Evolutionary conservation across 2,329 filamentous ascomycete genomes (phyloP).

Genomic region (Ophidiomyces ophidiicola): DNA sequence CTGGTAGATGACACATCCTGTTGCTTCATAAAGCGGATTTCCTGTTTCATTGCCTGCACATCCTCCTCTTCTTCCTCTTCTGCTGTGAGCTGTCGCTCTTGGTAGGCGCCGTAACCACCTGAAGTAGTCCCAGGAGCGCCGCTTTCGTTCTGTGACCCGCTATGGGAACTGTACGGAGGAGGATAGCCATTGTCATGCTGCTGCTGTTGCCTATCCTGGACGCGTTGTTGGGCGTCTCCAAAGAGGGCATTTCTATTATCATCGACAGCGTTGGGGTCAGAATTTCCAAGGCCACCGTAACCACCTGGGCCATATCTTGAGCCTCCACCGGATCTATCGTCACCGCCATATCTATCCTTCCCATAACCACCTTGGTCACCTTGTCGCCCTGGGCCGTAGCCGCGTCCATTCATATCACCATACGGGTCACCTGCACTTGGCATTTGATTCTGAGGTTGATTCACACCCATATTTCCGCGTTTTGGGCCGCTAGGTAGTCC

Average conservation of each 20-base stretch:
- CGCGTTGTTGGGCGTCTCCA: slow-evolving; percentile 42
- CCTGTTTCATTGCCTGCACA: slow-evolving; percentile 57
- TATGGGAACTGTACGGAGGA: slow-evolving; percentile 12
- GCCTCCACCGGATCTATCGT: slow-evolving; percentile 30
- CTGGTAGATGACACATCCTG: slow-evolving; percentile 61
- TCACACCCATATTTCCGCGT: slow-evolving; percentile 8
- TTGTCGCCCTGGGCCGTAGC: slow-evolving; percentile 32
- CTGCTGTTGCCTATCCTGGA: slow-evolving; percentile 34
- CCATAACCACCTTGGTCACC: slow-evolving; percentile 40
- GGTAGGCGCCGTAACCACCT: slow-evolving; percentile 35
- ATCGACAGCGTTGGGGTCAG: slow-evolving; percentile 39
- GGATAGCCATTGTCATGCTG: slow-evolving; percentile 7
- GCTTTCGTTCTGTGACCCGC: slow-evolving; percentile 21
- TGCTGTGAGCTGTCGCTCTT: slow-evolving; percentile 65
- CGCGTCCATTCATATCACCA: slow-evolving; percentile 17
- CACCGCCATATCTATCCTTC: slow-evolving; percentile 41
- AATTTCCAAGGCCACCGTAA: slow-evolving; percentile 44
- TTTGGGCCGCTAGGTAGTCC: slow-evolving; percentile 9
- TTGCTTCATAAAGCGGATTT: slow-evolving; percentile 65
- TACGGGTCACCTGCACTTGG: slow-evolving; percentile 17
- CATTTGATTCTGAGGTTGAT: slow-evolving; percentile 12
- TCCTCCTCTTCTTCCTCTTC: slow-evolving; percentile 68
- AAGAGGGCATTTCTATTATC: slow-evolving; percentile 47
- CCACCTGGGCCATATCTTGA: slow-evolving; percentile 40
- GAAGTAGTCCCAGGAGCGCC: slow-evolving; percentile 16